Evolutionary conservation across 139 green algal genomes (phyloP).

Genomic region (Yamagishiella unicocca): DNA sequence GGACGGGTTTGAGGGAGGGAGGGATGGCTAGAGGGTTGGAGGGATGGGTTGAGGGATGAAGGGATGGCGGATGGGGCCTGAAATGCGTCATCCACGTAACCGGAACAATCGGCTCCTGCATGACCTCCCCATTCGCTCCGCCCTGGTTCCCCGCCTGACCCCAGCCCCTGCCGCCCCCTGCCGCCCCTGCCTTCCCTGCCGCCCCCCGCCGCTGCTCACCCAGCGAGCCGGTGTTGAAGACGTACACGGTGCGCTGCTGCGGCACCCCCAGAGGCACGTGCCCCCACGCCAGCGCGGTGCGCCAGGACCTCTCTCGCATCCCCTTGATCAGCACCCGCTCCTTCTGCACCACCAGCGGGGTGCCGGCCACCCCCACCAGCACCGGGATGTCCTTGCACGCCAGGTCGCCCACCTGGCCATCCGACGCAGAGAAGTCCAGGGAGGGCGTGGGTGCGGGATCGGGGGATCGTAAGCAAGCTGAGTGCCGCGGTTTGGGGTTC

Average conservation of each 20-base stretch:
- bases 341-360: slow-evolving; percentile 65
- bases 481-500: no score
- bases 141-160: no score
- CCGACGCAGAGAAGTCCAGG: background rate
- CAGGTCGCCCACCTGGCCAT: slow-evolving; percentile 61
- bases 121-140: no score
- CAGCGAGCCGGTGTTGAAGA: slow-evolving; percentile 67
- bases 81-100: no score
- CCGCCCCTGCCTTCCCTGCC: background rate
- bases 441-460: no score
- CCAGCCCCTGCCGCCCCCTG: no score
- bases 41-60: no score
- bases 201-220: slow-evolving; percentile 30
- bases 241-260: slow-evolving; percentile 57
- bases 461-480: no score
- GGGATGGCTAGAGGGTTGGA: no score
- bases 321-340: slow-evolving; percentile 60
- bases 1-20: background rate
- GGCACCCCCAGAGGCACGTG: slow-evolving; percentile 49
- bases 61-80: no score
- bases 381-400: slow-evolving; percentile 63
- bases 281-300: slow-evolving; percentile 52
- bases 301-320: slow-evolving; percentile 36
- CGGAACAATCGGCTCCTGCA: no score
- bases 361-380: slow-evolving; percentile 69